Base-by-base conservation (phyloP, 1,139 yeast genomes). In the Geotrichum phurueaensis region DNA sequence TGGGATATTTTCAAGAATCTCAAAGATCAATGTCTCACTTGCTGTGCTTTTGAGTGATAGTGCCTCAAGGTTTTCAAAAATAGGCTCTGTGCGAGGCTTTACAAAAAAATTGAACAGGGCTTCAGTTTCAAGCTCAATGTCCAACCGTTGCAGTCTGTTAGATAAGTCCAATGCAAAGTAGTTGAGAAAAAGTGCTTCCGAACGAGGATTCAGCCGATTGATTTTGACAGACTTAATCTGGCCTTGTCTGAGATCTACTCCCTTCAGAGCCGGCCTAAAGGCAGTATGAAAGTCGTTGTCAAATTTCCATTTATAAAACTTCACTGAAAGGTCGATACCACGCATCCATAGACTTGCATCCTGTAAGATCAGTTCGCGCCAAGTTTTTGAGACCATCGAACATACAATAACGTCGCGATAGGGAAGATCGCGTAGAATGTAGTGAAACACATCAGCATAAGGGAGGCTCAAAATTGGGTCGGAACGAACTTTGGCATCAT, bases 401-500 rank as follows among this genome's bases (percentile, higher is more conserved):
- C 61, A 59, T 1, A 48, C 45, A 13, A 59, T 48, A 6, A 59
- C 39, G 13, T 56, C 57, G 13, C 39, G 58, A 7, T 51, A n/a
- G 7, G 58, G 54, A 15, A 59, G 23, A 29, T 43, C 29, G 33
- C 50, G 47, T 4, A 59, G 45, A 12, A 59, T 47, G 18, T 39
- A n/a, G 47, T 59, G 61, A 43, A 59, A 59, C 6, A 59, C 47
- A 20, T 59, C 61, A 12, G 61, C 53, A 15, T 59, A 59, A 9
- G 61, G 61, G 12, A 59, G 50, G 7, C 12, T 6, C 3, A 7
- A 0, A 18, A 59, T 43, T 18, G 61, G 61, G 36, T 59, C 61
- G 12, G 56, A 23, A 10, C 36, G 53, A 15, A 51, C 13, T 39
- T 51, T 33, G 15, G 31, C 50, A 13, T 36, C 22, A 20, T 18